Conservation (phyloP, 1,139 yeast species). For the Hyphopichia buzzinii region DNA sequence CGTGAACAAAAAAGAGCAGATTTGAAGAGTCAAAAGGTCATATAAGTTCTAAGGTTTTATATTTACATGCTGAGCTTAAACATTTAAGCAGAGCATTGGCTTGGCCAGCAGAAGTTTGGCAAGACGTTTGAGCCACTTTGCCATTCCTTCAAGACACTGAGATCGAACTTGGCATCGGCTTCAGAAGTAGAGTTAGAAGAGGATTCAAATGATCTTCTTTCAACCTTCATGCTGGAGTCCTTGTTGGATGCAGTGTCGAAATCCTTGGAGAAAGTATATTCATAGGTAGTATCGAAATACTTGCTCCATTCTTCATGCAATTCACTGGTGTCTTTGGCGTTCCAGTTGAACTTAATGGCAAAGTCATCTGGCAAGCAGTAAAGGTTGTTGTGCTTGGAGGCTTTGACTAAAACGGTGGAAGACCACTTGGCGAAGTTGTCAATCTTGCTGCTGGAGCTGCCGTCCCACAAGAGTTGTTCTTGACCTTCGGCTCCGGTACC, state of each 20-base stretch:
- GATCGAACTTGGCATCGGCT: conserved; percentile 15
- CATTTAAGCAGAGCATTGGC: conserved; percentile 4
- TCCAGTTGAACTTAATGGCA: conserved; percentile 21
- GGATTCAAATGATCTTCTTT: conserved; percentile 6
- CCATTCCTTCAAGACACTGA: conserved; percentile 15
- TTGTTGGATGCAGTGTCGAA: conserved; percentile 9
- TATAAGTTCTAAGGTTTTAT: too few species aligned
- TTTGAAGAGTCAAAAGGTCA: background rate
- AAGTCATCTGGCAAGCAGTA: conserved; percentile 32
- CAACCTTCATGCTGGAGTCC: conserved; percentile 7
- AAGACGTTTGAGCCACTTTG: conserved; percentile 16
- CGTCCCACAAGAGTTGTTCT: conserved; percentile 13
- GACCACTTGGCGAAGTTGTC: conserved; percentile 27
- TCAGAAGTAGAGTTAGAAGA: conserved; percentile 8
- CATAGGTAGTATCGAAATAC: conserved; percentile 17
- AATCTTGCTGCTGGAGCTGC: conserved; percentile 18
- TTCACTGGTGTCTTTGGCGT: conserved; percentile 11
- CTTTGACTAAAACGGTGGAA: conserved; percentile 23
- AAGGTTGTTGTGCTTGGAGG: conserved; percentile 16
- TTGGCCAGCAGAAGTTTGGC: conserved; percentile 32
- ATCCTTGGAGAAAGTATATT: conserved; percentile 13
- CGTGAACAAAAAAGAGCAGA: background rate
- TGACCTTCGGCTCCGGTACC: conserved; percentile 16
- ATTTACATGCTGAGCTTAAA: too few species aligned
- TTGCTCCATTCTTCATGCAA: conserved; percentile 14